A percentile compares a stretch with the other conserved stretches of the same genome.
phyloP scores from a whole-genome alignment of 2,329 filamentous ascomycete species.

The Aspergillus intermedius region DNA sequence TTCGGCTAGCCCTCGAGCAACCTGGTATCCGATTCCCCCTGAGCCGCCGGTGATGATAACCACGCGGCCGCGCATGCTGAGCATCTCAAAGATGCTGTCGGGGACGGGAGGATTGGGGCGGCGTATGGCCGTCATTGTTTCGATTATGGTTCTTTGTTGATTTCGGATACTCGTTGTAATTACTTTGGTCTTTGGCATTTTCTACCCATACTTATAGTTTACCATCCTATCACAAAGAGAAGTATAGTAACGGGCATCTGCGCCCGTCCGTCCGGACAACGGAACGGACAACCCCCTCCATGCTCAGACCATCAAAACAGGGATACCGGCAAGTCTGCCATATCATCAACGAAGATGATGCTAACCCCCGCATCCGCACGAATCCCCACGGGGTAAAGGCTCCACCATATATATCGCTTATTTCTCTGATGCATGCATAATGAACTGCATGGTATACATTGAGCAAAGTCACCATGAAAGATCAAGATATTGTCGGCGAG shows the following conservation, averaged over 20 bases:
- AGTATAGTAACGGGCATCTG: neutral
- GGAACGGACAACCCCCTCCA: neutral
- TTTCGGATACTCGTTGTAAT: neutral
- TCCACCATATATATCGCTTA: neutral
- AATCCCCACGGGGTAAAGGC: neutral
- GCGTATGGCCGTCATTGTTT: conserved; percentile 4
- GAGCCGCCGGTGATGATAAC: conserved; percentile 19
- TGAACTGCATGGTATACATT: neutral
- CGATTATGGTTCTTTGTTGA: neutral
- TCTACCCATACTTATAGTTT: neutral
- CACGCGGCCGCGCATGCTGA: conserved; percentile 8
- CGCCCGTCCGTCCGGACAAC: neutral
- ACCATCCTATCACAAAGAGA: neutral
- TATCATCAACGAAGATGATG: neutral
- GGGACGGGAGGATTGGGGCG: conserved; percentile 9
- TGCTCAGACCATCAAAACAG: neutral
- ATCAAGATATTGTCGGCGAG: conserved; percentile 21
- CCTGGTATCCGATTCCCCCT: conserved; percentile 37
- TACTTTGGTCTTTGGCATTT: neutral
- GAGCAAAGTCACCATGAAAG: conserved; percentile 8
- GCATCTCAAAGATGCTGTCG: conserved; percentile 12
- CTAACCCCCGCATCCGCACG: neutral
- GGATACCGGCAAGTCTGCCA: neutral
- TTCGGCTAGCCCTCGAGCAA: conserved; percentile 39
- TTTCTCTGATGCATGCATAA: neutral